A percentile compares a stretch with the other conserved stretches of the same genome.
Conservation (phyloP, 2,329 filamentous ascomycete genomes). For the Seiridium cupressi region DNA sequence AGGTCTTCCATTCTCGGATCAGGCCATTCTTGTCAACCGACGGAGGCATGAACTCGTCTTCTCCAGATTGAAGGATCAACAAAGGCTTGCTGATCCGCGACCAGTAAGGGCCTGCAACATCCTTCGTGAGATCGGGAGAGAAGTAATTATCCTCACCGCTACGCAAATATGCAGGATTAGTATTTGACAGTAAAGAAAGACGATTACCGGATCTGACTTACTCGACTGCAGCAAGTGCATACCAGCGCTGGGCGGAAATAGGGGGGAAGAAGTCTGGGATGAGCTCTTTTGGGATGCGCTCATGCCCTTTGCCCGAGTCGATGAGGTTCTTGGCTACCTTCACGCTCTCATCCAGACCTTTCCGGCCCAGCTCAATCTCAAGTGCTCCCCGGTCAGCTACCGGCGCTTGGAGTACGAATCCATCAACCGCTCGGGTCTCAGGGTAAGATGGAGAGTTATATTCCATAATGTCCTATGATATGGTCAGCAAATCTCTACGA, state of each 20-base stretch:
- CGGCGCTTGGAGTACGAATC: slow-evolving; percentile 76
- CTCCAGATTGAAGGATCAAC: slow-evolving; percentile 62
- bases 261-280: slow-evolving; percentile 38
- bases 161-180: neutral
- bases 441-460: slow-evolving; percentile 45
- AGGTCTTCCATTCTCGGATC: slow-evolving; percentile 54
- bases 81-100: slow-evolving; percentile 58
- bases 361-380: slow-evolving; percentile 38
- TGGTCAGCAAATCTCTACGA: neutral
- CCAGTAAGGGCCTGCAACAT: slow-evolving; percentile 63
- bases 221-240: slow-evolving; percentile 49
- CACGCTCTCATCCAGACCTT: slow-evolving; percentile 42
- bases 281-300: slow-evolving; percentile 50
- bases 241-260: slow-evolving; percentile 52
- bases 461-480: slow-evolving; percentile 52
- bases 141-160: slow-evolving; percentile 67
- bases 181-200: neutral
- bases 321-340: slow-evolving; percentile 54
- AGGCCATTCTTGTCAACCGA: slow-evolving; percentile 56
- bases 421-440: slow-evolving; percentile 59
- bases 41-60: slow-evolving; percentile 64
- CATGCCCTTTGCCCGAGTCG: slow-evolving; percentile 48
- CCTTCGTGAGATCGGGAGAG: slow-evolving; percentile 34
- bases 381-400: slow-evolving; percentile 74
- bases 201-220: slow-evolving; percentile 29